These are phyloP conservation scores for Canavalia gladiata DNA, from an alignment of 306 rosid species.

Conservation along the genomic window DNA sequence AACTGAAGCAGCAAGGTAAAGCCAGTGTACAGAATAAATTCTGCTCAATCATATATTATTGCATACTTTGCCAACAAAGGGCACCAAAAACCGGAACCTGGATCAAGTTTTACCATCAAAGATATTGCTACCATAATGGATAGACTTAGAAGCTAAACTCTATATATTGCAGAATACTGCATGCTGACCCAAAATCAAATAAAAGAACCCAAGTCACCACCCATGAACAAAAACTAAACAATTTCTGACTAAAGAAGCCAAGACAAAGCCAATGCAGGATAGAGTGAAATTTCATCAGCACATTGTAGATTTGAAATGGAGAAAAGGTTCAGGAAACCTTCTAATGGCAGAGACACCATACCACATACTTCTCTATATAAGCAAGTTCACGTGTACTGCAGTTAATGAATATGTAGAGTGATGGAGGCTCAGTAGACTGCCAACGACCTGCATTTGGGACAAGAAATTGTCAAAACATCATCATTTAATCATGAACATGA, in stretches of 20 bases:
- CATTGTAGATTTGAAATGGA: slow-evolving; percentile 33
- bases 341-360: slow-evolving; percentile 63
- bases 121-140: slow-evolving; percentile 19
- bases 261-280: slow-evolving; percentile 31
- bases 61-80: slow-evolving; percentile 36
- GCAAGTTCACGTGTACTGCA: slow-evolving; percentile 95
- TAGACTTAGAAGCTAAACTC: slow-evolving; percentile 33
- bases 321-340: slow-evolving; percentile 43
- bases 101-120: slow-evolving; percentile 28
- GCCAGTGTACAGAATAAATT: slow-evolving; percentile 10
- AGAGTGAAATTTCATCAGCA: slow-evolving; percentile 26
- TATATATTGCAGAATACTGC: not conserved
- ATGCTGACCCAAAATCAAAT: slow-evolving; percentile 40
- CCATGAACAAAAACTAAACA: not conserved
- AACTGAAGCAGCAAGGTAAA: slow-evolving; percentile 33
- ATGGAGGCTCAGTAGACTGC: slow-evolving; percentile 84
- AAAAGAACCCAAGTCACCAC: slow-evolving; percentile 40
- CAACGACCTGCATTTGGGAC: slow-evolving; percentile 81
- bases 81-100: slow-evolving; percentile 30
- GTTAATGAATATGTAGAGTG: slow-evolving; percentile 83
- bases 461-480: slow-evolving; percentile 42
- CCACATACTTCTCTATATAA: slow-evolving; percentile 94
- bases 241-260: slow-evolving; percentile 26
- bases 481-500: slow-evolving; percentile 23
- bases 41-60: slow-evolving; percentile 25